These are phyloP conservation scores for Pestalotiopsis sp. DNA, from an alignment of 2,329 filamentous ascomycete genomes.

Conservation along the genomic window DNA sequence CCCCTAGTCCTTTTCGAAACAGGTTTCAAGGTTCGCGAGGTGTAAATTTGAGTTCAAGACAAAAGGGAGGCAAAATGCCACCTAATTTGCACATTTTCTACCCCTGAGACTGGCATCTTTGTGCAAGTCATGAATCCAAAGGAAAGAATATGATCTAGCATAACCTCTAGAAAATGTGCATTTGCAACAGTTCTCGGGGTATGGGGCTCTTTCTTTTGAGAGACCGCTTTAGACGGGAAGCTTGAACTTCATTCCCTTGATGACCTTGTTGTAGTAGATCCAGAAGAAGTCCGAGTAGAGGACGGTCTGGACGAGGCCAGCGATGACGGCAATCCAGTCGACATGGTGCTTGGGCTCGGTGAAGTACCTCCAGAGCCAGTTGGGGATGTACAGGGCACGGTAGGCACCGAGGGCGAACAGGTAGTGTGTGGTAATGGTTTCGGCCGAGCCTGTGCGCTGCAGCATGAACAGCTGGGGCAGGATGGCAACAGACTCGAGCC, in stretches of 20 bases:
- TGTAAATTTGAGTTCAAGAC: not conserved
- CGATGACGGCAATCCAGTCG: constrained; percentile 86
- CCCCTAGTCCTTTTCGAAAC: not conserved
- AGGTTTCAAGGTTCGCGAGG: not conserved
- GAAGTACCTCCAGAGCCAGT: constrained; percentile 94
- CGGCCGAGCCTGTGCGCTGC: constrained; percentile 94
- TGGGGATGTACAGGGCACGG: constrained; percentile 94
- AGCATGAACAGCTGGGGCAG: constrained; percentile 98
- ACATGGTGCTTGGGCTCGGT: constrained; percentile 71
- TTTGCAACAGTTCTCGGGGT: not conserved
- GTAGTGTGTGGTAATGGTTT: constrained; percentile 99
- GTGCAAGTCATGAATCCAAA: not conserved
- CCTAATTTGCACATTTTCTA: not conserved
- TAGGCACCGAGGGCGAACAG: constrained; percentile 92
- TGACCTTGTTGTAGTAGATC: constrained; percentile 97
- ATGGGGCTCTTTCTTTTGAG: not conserved
- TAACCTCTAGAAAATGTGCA: not conserved
- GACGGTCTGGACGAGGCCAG: constrained; percentile 90
- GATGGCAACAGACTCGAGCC: constrained; percentile 96
- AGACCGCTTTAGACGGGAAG: constrained; percentile 67
- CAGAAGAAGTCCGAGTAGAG: constrained; percentile 99
- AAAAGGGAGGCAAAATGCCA: not conserved
- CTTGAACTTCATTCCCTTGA: constrained; percentile 89
- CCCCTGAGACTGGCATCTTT: not conserved
- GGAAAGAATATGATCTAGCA: not conserved